phyloP scores from a whole-genome alignment of 768 basidiomycete genomes.

The Leccinum uliginosum region DNA sequence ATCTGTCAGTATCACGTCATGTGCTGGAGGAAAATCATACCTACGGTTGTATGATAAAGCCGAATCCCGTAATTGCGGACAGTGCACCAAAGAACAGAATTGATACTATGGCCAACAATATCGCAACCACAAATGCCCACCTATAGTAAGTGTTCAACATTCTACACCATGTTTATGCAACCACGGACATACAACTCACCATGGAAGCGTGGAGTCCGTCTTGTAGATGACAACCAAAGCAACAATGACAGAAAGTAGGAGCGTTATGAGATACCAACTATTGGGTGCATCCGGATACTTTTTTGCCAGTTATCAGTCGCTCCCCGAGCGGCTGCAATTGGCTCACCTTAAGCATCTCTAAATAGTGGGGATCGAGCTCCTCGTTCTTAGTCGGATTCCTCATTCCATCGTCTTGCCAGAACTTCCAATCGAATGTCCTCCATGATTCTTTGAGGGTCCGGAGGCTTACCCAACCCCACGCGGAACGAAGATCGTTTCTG shows the following conservation, averaged over 20 bases:
- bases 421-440: conserved; percentile 31
- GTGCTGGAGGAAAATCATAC: conserved; percentile 5
- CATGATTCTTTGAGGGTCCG: conserved; percentile 24
- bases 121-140: conserved; percentile 49
- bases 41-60: conserved; percentile 24
- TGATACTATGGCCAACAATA: conserved; percentile 48
- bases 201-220: conserved; percentile 50
- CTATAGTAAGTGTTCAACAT: background rate
- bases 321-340: conserved; percentile 13
- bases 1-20: background rate
- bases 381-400: conserved; percentile 31
- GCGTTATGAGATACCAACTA: conserved; percentile 30
- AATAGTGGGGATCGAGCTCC: conserved; percentile 50
- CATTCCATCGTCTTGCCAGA: conserved; percentile 29
- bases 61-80: conserved; percentile 44
- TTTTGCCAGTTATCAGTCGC: background rate
- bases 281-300: conserved; percentile 35
- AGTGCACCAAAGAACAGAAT: conserved; percentile 53
- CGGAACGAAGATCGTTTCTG: conserved; percentile 41
- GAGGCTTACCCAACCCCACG: conserved; percentile 44
- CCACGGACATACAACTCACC: conserved; percentile 26
- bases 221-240: conserved; percentile 54
- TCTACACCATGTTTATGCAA: background rate
- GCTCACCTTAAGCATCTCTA: conserved; percentile 43
- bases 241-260: conserved; percentile 37